Evolutionary conservation across 164 flowering plant species (phyloP), one percentile per base, ranked within the genome.

Genomic region (Euptelea pleiosperma): DNA sequence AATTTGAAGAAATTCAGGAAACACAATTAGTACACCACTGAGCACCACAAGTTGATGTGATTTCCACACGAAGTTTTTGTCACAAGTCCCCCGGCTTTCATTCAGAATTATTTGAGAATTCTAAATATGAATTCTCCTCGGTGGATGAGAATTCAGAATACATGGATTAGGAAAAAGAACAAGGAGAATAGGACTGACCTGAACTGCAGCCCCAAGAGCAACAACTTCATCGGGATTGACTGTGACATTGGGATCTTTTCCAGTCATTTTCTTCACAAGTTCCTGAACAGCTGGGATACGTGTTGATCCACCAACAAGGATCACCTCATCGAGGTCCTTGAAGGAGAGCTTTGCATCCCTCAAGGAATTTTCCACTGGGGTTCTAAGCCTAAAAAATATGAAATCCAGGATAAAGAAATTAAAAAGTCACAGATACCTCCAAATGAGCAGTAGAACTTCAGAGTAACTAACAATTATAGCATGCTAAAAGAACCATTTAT

Each of bases 201-300:
- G 90, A 39, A 84, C 94, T 11, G 88, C 90, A 73, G 88, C 94
- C 12, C 90, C 94, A 30, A 84, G 78, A n/a, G 94, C 94, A 67
- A 85, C 96, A 64, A 88, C 96, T 75, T 88, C 91, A 70, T 87
- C 91, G 37, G 95, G 95, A 63, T 87, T 87, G 11, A 85, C 91
- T 0, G 91, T 68, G 18, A 68, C 72, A 60, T 67, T 72, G 24
- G 75, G 72, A 0, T 72, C 75, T 36, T 68, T 72, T 21, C 69
- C 66, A 15, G 72, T 72, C 49, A 72, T 3, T 26, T 68, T 68
- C 59, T 57, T 72, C 28, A 72, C 75, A 16, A 72, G 72, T 53
- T 68, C 75, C 46, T 72, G 75, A 36, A 72, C 75, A 55, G 72
- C 75, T 49, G 69, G 75, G 19, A 68, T 72, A 56, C 75, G 70